Evolutionary conservation across 2,329 filamentous ascomycete species (phyloP), one percentile per base, ranked within the genome.

Genomic region (Penicillium expansum): DNA sequence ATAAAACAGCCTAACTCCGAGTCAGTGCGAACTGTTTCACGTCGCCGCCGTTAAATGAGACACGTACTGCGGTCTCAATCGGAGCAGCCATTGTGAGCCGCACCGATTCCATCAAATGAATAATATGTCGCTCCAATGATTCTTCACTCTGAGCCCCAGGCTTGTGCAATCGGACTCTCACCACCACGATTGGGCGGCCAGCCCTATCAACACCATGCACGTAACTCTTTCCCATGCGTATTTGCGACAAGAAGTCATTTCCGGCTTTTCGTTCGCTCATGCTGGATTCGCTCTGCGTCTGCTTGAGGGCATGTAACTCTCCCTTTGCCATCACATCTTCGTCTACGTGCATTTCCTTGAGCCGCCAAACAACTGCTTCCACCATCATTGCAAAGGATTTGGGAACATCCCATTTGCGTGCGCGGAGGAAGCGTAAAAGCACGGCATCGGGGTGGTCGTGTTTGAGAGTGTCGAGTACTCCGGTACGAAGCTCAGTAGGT

Each of bases 81-180:
- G 90, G 91, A 16, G 86, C 83, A 57, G 82, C 79, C 49, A 97
- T 77, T 54, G 94, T 78, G 78, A 97, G 83, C 52, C 93, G 85
- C n/a, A 90, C 88, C 16, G 91, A 94, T 78, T 99, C 94, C 63
- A 97, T 97, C 41, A 91, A 82, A 72, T 91, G 96, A 30, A 97
- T 89, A 1, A 93, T 97, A 72, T 90, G 96, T 62, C 86, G 83
- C 73, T 97, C 92, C 56, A 97, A 74, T 67, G 86, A 88, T 71
- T 88, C 84, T 70, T 94, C 90, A 38, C 82, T 88, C 77, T 97
- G 91, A 65, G 95, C 91, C n/a, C 90, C 91, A 48, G 87, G 86
- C 65, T 82, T 87, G 73, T 97, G 93, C 60, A 96, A 74, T 35
- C 90, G 83, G 37, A 90, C 92, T 56, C 90, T 82, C 14, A 97